Evolutionary conservation across 140 eudicot species (phyloP).

Genomic region (Oenanthe javanica): DNA sequence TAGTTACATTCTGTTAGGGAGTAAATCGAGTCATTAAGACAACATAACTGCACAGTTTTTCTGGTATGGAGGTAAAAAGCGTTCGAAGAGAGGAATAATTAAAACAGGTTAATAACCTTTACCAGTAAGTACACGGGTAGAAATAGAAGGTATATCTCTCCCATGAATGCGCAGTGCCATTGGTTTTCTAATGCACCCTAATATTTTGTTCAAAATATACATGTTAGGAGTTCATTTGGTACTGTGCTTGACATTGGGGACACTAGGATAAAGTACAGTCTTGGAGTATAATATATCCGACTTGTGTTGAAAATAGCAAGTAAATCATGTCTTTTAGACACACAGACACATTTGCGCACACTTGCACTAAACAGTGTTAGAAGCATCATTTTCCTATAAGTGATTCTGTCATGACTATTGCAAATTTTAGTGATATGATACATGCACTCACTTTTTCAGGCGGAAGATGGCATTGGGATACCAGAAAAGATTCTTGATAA

Average conservation of each 20-base stretch:
- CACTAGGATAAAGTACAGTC: neutral
- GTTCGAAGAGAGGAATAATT: neutral
- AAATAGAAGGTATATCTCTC: neutral
- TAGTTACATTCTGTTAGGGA: too few species aligned
- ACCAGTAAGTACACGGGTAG: neutral
- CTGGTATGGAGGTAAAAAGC: neutral
- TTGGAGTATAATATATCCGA: neutral
- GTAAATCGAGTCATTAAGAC: neutral
- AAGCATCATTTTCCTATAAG: neutral
- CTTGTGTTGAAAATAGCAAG: neutral
- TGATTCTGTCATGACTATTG: neutral
- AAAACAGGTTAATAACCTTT: neutral
- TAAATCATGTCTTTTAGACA: neutral
- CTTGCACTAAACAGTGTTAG: neutral
- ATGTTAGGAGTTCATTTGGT: neutral
- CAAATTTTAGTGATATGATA: neutral
- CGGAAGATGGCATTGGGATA: conserved; percentile 88
- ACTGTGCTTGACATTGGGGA: neutral
- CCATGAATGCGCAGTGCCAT: neutral
- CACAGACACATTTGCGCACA: neutral
- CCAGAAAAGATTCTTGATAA: conserved; percentile 83
- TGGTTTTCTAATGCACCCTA: neutral
- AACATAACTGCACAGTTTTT: neutral
- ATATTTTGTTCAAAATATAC: neutral
- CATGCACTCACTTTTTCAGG: conserved; percentile 38